These are phyloP conservation scores for Whalleya microplaca DNA, from an alignment of 2,329 filamentous ascomycete species.

Conservation along the genomic window DNA sequence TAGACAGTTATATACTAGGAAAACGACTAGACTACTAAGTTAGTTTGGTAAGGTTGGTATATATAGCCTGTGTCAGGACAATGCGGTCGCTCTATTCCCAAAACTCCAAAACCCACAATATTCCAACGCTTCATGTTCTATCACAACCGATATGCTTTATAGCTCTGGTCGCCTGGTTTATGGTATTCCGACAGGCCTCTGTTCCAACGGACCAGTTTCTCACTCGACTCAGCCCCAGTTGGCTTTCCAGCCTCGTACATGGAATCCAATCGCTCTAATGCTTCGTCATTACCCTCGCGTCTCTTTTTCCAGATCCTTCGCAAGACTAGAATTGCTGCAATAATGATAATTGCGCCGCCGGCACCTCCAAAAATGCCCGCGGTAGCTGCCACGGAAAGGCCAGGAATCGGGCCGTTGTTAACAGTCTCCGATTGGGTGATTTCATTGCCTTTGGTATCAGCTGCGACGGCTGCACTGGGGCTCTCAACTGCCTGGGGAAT, in stretches of 20 bases:
- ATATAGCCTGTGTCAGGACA: conserved; percentile 8
- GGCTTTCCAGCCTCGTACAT: conserved; percentile 37
- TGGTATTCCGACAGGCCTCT: conserved; percentile 36
- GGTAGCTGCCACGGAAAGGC: conserved; percentile 30
- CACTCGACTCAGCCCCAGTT: conserved; percentile 27
- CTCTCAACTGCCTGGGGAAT: conserved; percentile 7
- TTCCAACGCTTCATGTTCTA: not conserved
- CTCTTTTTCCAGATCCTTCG: conserved; percentile 36
- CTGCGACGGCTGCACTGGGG: conserved; percentile 4
- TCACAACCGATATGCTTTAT: conserved; percentile 36
- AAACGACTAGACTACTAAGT: conserved; percentile 19
- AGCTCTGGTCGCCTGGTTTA: conserved; percentile 26
- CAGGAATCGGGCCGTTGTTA: conserved; percentile 16
- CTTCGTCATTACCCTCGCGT: conserved; percentile 34
- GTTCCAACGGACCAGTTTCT: conserved; percentile 36
- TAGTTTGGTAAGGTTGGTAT: conserved; percentile 5
- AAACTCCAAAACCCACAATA: conserved; percentile 16
- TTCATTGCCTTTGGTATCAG: conserved; percentile 16
- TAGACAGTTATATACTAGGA: conserved; percentile 13
- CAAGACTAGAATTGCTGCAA: conserved; percentile 30
- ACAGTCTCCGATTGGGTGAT: conserved; percentile 23
- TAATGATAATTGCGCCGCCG: conserved; percentile 31
- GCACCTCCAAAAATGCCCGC: conserved; percentile 37
- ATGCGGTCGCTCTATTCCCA: conserved; percentile 10
- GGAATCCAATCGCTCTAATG: conserved; percentile 30